phyloP scores from a whole-genome alignment of 2,329 filamentous ascomycete genomes.

The Pseudocercospora fuligena region DNA sequence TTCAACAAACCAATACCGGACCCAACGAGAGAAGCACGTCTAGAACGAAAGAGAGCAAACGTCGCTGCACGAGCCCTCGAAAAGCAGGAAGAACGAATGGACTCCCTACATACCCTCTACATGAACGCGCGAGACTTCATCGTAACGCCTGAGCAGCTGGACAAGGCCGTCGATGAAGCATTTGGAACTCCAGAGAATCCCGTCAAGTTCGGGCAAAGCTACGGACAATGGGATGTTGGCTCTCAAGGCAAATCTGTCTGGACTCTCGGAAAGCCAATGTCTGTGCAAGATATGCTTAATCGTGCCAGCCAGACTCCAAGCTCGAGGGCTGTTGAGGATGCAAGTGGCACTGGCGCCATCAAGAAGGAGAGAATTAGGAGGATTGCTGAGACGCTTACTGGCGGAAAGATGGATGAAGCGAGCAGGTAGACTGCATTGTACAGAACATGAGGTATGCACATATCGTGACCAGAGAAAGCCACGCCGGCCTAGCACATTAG shows the following conservation, averaged over 20 bases:
- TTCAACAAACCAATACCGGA: conserved; percentile 57
- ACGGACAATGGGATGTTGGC: conserved; percentile 26
- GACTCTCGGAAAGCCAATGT: conserved; percentile 54
- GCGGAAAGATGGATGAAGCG: conserved; percentile 60
- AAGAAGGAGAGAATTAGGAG: conserved; percentile 64
- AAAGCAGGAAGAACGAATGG: conserved; percentile 46
- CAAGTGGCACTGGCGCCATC: conserved; percentile 46
- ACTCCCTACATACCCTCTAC: conserved; percentile 84
- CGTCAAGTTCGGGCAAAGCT: conserved; percentile 43
- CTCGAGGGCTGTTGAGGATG: conserved; percentile 41
- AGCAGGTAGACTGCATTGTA: too few species aligned
- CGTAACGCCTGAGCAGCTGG: conserved; percentile 76
- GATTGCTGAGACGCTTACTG: conserved; percentile 70
- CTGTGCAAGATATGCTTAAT: conserved; percentile 54
- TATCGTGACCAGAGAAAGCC: too few species aligned
- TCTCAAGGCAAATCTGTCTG: conserved; percentile 51
- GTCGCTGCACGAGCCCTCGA: conserved; percentile 27
- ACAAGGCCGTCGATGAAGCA: conserved; percentile 72
- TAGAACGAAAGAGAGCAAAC: conserved; percentile 45
- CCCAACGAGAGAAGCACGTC: conserved; percentile 63
- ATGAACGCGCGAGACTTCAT: conserved; percentile 89
- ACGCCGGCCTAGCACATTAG: too few species aligned
- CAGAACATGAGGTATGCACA: too few species aligned
- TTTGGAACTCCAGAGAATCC: conserved; percentile 67
- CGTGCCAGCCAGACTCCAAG: conserved; percentile 38